phyloP scores from a whole-genome alignment of 805 yeast species.

The Debaryomyces prosopidis region DNA sequence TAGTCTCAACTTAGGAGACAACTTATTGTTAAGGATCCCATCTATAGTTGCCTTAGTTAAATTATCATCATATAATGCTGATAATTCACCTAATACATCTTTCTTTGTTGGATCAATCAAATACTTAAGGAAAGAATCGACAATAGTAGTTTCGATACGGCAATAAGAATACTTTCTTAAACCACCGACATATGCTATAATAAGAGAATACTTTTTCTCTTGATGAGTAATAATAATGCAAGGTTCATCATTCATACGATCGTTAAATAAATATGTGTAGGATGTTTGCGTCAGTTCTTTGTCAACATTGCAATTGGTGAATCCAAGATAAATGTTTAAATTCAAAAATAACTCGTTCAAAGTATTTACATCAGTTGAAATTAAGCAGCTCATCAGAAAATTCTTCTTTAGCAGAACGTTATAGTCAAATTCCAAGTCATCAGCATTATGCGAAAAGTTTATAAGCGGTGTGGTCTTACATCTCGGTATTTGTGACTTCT shows the following conservation, averaged over 20 bases:
- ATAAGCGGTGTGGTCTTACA: not conserved
- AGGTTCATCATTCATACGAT: constrained; percentile 21
- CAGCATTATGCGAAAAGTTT: constrained; percentile 11
- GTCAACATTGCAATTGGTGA: constrained; percentile 19
- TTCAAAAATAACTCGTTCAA: constrained; percentile 34
- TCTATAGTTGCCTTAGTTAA: constrained; percentile 32
- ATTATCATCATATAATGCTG: not conserved
- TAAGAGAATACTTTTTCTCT: constrained; percentile 24
- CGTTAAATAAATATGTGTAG: constrained; percentile 22
- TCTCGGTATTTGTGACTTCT: not conserved
- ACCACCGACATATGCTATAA: constrained; percentile 41
- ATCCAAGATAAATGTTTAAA: constrained; percentile 33
- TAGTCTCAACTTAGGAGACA: constrained; percentile 30
- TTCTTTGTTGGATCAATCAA: constrained; percentile 15
- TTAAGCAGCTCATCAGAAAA: constrained; percentile 30
- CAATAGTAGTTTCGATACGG: constrained; percentile 31
- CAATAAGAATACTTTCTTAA: constrained; percentile 41
- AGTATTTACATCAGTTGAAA: constrained; percentile 34
- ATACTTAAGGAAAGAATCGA: constrained; percentile 21
- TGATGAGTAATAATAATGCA: constrained; percentile 31
- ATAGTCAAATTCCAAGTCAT: constrained; percentile 31
- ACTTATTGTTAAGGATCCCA: constrained; percentile 23
- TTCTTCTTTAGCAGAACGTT: constrained; percentile 35
- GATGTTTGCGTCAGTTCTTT: constrained; percentile 15
- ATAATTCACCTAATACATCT: not conserved